Evolutionary conservation across 2,329 filamentous ascomycete species (phyloP).

Genomic region (Colletotrichum sansevieriae): DNA sequence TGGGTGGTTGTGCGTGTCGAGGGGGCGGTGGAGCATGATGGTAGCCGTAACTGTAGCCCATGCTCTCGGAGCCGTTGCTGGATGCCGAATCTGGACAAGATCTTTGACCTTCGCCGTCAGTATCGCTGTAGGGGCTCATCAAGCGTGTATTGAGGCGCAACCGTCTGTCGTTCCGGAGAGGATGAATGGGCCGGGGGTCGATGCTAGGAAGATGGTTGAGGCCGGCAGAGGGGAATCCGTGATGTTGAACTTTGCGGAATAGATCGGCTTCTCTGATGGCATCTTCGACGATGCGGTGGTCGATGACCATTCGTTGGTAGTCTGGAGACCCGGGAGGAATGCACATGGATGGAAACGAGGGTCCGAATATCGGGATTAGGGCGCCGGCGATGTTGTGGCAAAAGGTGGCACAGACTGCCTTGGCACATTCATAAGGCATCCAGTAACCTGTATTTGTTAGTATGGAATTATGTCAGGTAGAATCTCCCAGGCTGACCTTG

Average conservation of each 20-base stretch:
- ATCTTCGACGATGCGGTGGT: conserved; percentile 64
- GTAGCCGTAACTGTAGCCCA: conserved; percentile 31
- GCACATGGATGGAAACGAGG: conserved; percentile 82
- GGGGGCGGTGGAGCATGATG: conserved; percentile 16
- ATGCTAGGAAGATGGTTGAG: conserved; percentile 25
- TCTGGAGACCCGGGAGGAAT: conserved; percentile 71
- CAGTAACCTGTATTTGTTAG: conserved; percentile 79
- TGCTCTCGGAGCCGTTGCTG: conserved; percentile 35
- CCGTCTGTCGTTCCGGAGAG: conserved; percentile 46
- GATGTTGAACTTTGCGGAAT: conserved; percentile 54
- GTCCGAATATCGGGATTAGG: conserved; percentile 90
- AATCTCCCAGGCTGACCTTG: conserved; percentile 74
- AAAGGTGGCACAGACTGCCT: conserved; percentile 89
- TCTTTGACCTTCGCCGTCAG: conserved; percentile 54
- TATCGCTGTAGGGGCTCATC: conserved; percentile 56
- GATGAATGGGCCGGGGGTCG: conserved; percentile 29
- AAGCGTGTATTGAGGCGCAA: conserved; percentile 44
- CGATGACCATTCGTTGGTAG: conserved; percentile 77
- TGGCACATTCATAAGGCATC: conserved; percentile 92
- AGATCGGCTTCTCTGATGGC: conserved; percentile 64
- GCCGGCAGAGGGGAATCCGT: conserved; percentile 36
- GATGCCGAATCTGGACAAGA: conserved; percentile 45
- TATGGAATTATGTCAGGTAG: neutral
- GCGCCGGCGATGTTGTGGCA: conserved; percentile 87
- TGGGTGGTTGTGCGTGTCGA: conserved; percentile 24